Conservation (phyloP, 352 stramenopile genomes). For the Blastocystis sp. region DNA sequence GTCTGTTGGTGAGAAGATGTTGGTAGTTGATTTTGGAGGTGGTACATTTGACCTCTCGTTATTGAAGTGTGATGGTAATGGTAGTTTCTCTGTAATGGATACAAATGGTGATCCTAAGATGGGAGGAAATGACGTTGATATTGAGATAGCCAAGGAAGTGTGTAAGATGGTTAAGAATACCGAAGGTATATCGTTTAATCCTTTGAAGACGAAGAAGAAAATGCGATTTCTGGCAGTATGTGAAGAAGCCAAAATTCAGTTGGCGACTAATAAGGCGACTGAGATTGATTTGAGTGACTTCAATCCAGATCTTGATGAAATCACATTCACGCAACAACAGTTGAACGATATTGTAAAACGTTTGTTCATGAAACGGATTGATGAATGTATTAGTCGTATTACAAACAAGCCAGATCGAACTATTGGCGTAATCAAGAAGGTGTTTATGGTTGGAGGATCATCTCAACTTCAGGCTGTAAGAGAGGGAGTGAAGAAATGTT, state of each 20-base stretch:
- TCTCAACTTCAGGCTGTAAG: background rate
- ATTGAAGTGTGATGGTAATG: slow-evolving; percentile 64
- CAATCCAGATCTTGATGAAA: background rate
- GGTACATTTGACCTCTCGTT: slow-evolving; percentile 78
- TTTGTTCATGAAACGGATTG: background rate
- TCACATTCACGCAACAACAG: background rate
- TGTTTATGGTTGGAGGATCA: background rate
- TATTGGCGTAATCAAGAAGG: background rate
- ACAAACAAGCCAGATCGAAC: background rate
- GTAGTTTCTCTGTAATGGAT: background rate
- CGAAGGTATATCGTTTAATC: background rate
- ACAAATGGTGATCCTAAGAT: background rate
- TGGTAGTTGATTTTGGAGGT: slow-evolving; percentile 68
- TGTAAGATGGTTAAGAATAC: background rate
- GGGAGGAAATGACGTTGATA: background rate
- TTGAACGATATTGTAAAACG: background rate
- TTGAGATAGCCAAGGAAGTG: background rate
- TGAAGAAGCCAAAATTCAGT: background rate
- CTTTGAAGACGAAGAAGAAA: background rate
- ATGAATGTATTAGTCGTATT: background rate
- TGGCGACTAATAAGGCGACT: background rate
- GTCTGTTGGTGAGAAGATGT: background rate
- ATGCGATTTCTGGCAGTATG: background rate
- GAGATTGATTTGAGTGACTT: background rate
- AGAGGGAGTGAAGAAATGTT: background rate